These are phyloP conservation scores for Eucalyptus microcorys DNA, from an alignment of 345 rosid genomes.

Conservation along the genomic window DNA sequence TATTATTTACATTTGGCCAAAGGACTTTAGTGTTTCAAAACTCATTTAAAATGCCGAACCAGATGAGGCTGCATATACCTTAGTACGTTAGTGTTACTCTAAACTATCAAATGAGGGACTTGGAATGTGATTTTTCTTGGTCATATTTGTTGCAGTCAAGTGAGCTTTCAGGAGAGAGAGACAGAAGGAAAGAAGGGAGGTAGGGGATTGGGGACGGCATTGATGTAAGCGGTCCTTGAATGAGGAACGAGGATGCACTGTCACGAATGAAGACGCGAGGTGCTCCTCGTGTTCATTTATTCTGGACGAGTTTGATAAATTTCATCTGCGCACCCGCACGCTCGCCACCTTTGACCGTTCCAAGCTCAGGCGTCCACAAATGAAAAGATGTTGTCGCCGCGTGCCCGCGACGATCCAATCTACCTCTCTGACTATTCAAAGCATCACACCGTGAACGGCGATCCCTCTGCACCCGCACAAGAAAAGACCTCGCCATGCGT, in stretches of 20 bases:
- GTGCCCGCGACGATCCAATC: not conserved
- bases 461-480: not conserved
- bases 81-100: not conserved
- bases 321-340: not conserved
- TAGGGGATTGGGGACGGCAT: not conserved
- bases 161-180: not conserved
- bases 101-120: not conserved
- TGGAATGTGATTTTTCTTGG: not conserved
- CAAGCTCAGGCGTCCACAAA: not conserved
- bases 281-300: not conserved
- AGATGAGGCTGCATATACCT: rapidly evolving
- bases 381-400: not conserved
- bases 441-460: not conserved
- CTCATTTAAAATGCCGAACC: no score
- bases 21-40: rapidly evolving
- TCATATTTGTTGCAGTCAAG: no score
- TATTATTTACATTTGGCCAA: no score
- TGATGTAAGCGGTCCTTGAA: not conserved
- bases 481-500: not conserved
- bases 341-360: not conserved
- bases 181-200: no score
- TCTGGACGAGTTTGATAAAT: not conserved
- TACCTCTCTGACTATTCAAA: not conserved
- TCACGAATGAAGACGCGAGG: not conserved
- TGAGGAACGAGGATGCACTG: not conserved